Evolutionary conservation across 768 basidiomycete genomes (phyloP), one percentile per base, ranked within the genome.

Genomic region (Hericium coralloides): DNA sequence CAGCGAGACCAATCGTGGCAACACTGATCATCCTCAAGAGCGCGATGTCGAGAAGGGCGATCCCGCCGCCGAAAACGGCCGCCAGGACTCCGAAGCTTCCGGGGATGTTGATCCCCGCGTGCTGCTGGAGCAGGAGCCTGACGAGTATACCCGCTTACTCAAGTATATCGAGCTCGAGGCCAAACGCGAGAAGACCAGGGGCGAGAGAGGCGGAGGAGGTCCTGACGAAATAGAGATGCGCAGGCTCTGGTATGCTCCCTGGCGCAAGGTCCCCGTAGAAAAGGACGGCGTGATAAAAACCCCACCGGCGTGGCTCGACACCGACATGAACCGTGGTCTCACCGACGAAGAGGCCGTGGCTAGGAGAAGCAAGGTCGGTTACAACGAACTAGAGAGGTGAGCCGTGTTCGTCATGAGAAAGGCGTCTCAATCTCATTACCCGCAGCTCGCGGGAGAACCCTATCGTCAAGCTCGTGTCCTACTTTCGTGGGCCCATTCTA

Each of bases 161-260:
- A 61, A 63, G 52, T 63, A 49, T 38, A 56, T 63, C 41, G 60
- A 63, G n/a, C 38, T 63, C 51, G 60, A 63, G 45, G 25, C 49
- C 23, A 58, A 53, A 54, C 60, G 59, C 49, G 61, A 58, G 43
- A 56, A 56, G 25, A 49, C 37, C 23, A 25, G 14, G n/a, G 20
- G 47, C 7, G 59, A 55, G 22, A 39, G 49, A 0, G 55, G 38
- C 26, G 54, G 12, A n/a, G 54, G 20, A 9, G 55, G 12, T 2
- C 39, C 2, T 7, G 64, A 59, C 2, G 60, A 61, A 38, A 59
- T 53, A 36, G 61, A 69, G 60, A 63, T 62, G 38, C 62, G 56
- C 41, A 65, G 77, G 17, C 60, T 72, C 1, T 78, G 77, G 77
- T 78, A 77, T 60, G 66, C 69, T 23, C 76, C 76, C 14, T 78